Percentiles rank a stretch among this genome's conserved stretches.
Conservation (phyloP, 192 early-diverging fungal species). For the Coemansia furcata region DNA sequence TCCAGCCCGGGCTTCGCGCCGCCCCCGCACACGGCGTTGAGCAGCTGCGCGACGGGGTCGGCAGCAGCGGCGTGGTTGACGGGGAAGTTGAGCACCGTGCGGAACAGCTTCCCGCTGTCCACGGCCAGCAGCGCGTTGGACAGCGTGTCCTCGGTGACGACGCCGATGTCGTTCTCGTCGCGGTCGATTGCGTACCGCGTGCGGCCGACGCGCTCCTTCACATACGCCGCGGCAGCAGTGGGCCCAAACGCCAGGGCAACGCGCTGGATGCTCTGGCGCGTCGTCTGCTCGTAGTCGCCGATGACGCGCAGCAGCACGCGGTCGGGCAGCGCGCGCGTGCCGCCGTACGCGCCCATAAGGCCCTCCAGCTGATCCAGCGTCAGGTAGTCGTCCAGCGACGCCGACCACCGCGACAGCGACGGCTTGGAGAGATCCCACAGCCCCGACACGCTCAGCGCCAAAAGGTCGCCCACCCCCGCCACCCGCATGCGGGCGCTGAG, state of each 20-base stretch:
- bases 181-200: conserved; percentile 34
- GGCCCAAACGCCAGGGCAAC: conserved; percentile 42
- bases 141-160: conserved; percentile 28
- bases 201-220: conserved; percentile 27
- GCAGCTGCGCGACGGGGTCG: conserved; percentile 4
- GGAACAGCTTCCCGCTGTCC: conserved; percentile 23
- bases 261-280: conserved; percentile 47
- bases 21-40: not conserved
- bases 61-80: not conserved
- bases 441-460: conserved; percentile 13
- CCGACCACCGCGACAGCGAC: conserved; percentile 45
- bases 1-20: not conserved
- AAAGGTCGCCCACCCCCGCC: conserved; percentile 1
- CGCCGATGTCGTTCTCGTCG: conserved; percentile 42
- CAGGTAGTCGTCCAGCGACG: conserved; percentile 35
- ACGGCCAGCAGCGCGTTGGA: conserved; percentile 23
- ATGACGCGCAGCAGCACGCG: conserved; percentile 25
- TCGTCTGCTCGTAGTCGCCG: conserved; percentile 28
- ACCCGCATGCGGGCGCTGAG: conserved; percentile 20
- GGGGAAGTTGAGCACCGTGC: conserved; percentile 38
- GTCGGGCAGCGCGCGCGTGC: conserved; percentile 29
- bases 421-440: conserved; percentile 42
- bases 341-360: conserved; percentile 38
- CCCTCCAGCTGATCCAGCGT: conserved; percentile 44
- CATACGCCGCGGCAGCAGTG: conserved; percentile 14